Percentiles rank a stretch among this genome's conserved stretches.
Evolutionary conservation across 331 rosid genomes (phyloP).

Genomic region (Malus hybrid): DNA sequence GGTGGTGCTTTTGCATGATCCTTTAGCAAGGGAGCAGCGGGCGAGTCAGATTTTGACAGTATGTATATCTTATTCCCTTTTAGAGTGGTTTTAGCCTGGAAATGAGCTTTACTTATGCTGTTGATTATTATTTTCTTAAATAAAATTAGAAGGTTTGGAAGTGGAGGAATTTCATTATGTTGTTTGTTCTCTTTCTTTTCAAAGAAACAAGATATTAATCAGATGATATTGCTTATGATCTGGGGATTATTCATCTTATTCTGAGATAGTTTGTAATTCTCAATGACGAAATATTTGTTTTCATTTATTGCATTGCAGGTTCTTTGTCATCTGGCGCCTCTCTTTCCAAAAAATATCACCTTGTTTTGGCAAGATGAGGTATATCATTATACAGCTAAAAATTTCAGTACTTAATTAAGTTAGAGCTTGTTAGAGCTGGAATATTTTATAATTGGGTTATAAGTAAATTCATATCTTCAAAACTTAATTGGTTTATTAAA

Average conservation of each 20-base stretch:
- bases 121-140: not conserved
- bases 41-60: conserved; percentile 88
- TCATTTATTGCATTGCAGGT: conserved; percentile 45
- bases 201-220: too few species aligned
- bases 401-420: not conserved
- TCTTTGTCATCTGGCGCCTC: conserved; percentile 78
- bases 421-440: conserved; percentile 12
- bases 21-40: conserved; percentile 80
- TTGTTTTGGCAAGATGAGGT: conserved; percentile 98
- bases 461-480: not conserved
- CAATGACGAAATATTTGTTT: not conserved
- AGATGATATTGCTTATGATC: not conserved
- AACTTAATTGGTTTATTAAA: not conserved
- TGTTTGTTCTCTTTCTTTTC: not conserved
- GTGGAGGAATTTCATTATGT: not conserved
- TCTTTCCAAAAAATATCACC: conserved; percentile 75
- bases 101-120: not conserved
- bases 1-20: conserved; percentile 90
- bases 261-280: not conserved
- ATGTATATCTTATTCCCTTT: conserved; percentile 17
- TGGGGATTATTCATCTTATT: not conserved
- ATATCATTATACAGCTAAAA: conserved; percentile 22
- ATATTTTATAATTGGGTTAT: not conserved
- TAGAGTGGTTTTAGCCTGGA: not conserved
- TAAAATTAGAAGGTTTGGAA: not conserved